Conservation (phyloP, 371 early-diverging fungal genomes). For the Apophysomyces variabilis region DNA sequence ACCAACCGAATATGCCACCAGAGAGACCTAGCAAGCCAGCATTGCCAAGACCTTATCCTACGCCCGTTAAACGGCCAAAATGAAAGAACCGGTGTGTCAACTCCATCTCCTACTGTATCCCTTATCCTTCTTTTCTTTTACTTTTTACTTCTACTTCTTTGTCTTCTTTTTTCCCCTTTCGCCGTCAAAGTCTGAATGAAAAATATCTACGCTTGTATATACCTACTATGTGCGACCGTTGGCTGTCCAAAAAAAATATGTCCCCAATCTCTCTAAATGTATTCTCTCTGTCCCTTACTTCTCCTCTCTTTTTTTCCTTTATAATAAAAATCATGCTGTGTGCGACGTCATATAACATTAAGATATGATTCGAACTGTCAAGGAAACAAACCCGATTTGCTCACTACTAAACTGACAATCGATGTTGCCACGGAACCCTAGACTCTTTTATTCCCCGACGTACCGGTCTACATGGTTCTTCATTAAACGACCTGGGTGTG, state of each 20-base stretch:
- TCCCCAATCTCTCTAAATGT: not conserved
- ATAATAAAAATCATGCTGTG: conserved; percentile 8
- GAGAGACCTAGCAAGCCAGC: conserved; percentile 38
- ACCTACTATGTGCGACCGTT: conserved; percentile 6
- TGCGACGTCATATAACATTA: conserved; percentile 8
- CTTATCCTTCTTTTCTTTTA: not conserved
- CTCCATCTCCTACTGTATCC: not conserved
- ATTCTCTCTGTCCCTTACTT: not conserved
- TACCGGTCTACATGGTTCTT: not conserved
- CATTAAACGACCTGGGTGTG: not conserved
- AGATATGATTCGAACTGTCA: conserved; percentile 4
- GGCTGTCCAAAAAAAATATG: conserved; percentile 11
- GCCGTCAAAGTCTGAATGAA: conserved; percentile 3
- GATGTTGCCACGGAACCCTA: not conserved
- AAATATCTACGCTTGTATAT: conserved; percentile 1
- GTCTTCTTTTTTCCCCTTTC: not conserved
- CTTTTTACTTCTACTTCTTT: not conserved
- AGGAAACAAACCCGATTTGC: conserved; percentile 7
- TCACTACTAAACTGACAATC: not conserved
- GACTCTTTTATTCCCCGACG: not conserved
- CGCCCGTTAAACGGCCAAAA: conserved; percentile 31
- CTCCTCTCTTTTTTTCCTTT: not conserved
- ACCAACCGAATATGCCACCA: conserved; percentile 27
- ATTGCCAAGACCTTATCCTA: conserved; percentile 33
- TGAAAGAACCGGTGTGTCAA: conserved; percentile 11